phyloP scores from a whole-genome alignment of 2,329 filamentous ascomycete species.

The Rasamsonia emersonii region DNA sequence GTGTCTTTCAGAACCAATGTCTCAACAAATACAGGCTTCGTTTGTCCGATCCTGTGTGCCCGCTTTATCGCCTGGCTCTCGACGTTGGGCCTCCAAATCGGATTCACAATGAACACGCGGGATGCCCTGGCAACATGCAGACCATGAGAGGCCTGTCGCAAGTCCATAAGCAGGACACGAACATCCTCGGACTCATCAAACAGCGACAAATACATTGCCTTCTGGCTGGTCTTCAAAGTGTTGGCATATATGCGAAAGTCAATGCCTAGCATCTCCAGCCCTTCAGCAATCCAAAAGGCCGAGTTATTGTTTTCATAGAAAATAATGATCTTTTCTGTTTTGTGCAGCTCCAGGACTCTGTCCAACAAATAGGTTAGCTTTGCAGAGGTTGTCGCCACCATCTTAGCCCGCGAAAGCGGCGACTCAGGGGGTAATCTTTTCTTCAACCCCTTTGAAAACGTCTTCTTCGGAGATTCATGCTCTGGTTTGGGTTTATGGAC shows the following conservation, averaged over 20 bases:
- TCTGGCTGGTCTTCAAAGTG: conserved; percentile 50
- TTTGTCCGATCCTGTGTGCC: conserved; percentile 79
- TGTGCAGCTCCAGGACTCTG: conserved; percentile 58
- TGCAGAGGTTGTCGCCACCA: conserved; percentile 74
- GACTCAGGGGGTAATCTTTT: conserved; percentile 31
- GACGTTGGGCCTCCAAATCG: conserved; percentile 73
- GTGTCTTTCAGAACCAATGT: conserved; percentile 73
- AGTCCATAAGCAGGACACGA: conserved; percentile 79
- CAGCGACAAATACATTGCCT: conserved; percentile 66
- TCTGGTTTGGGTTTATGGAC: conserved; percentile 19
- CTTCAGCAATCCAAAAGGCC: conserved; percentile 76
- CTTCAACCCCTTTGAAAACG: conserved; percentile 19
- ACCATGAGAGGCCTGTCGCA: conserved; percentile 81
- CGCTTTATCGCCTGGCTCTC: conserved; percentile 89
- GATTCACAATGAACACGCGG: conserved; percentile 80
- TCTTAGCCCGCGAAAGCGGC: conserved; percentile 49
- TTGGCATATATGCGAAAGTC: conserved; percentile 51
- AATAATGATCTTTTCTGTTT: conserved; percentile 74
- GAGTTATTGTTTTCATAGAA: conserved; percentile 88
- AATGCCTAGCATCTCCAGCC: conserved; percentile 62
- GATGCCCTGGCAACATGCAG: conserved; percentile 77
- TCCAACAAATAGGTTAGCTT: conserved; percentile 83
- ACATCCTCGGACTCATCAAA: conserved; percentile 65
- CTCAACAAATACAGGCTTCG: conserved; percentile 69
- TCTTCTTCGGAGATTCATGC: conserved; percentile 21